Percentiles rank a stretch among this genome's conserved stretches.
Conservation (phyloP, 345 rosid genomes). For the Arabidopsis arenosa region DNA sequence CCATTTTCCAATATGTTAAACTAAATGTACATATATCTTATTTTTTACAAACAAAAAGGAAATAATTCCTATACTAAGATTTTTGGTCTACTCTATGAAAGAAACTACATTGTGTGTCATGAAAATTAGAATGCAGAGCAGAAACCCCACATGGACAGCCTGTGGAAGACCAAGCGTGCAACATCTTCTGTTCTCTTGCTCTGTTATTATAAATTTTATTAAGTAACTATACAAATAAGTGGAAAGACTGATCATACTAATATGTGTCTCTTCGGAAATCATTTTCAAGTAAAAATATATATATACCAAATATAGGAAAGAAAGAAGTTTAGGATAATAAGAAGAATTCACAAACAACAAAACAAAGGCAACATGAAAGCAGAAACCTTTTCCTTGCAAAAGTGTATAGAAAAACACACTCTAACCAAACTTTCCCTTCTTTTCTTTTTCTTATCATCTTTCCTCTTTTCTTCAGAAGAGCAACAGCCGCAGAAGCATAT, state of each 20-base stretch:
- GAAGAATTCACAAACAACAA: conserved; percentile 33
- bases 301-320: conserved; percentile 4
- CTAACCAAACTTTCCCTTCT: conserved; percentile 42
- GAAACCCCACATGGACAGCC: conserved; percentile 53
- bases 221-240: conserved; percentile 4
- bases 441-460: conserved; percentile 23
- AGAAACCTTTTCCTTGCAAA: conserved; percentile 42
- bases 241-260: neutral
- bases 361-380: conserved; percentile 46
- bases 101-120: neutral
- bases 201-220: neutral
- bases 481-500: conserved; percentile 19
- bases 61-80: neutral
- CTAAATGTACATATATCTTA: neutral
- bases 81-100: neutral
- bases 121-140: neutral
- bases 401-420: conserved; percentile 40
- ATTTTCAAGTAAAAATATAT: neutral
- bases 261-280: neutral
- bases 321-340: conserved; percentile 19
- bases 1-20: neutral
- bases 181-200: conserved; percentile 28
- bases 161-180: conserved; percentile 46
- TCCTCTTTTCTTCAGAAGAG: conserved; percentile 1
- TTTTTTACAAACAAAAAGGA: neutral